Conservation (phyloP, 768 basidiomycete species). For the Pleurotus salmoneostramineus region DNA sequence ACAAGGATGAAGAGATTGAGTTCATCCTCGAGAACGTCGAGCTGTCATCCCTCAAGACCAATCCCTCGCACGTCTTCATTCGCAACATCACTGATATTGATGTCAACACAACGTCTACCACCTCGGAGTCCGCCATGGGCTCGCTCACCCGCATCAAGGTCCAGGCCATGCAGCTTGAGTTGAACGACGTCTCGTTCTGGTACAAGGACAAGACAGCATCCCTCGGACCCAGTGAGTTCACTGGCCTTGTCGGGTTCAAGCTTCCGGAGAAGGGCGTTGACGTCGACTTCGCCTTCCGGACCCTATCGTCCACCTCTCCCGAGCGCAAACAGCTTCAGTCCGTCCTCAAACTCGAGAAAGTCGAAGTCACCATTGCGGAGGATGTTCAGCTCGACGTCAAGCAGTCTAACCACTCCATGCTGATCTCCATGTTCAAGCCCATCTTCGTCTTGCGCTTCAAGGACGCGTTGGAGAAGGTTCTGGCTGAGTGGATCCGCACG, state of each 20-base stretch:
- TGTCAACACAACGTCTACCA: slow-evolving; percentile 30
- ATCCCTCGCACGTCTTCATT: slow-evolving; percentile 32
- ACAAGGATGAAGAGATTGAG: slow-evolving; percentile 62
- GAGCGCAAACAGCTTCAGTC: slow-evolving; percentile 43
- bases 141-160: slow-evolving; percentile 62
- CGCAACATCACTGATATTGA: slow-evolving; percentile 32
- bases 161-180: slow-evolving; percentile 59
- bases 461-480: slow-evolving; percentile 54
- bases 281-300: slow-evolving; percentile 60
- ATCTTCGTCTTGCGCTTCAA: slow-evolving; percentile 53
- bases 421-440: slow-evolving; percentile 61
- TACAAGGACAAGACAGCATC: slow-evolving; percentile 58
- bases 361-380: slow-evolving; percentile 51
- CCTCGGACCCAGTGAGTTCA: slow-evolving; percentile 53
- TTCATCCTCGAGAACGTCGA: slow-evolving; percentile 75
- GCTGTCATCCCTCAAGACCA: slow-evolving; percentile 59
- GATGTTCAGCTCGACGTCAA: slow-evolving; percentile 51
- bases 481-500: slow-evolving; percentile 51
- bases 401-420: slow-evolving; percentile 60
- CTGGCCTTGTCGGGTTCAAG: slow-evolving; percentile 56
- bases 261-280: slow-evolving; percentile 68
- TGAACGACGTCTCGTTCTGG: slow-evolving; percentile 70
- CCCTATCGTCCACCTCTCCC: slow-evolving; percentile 48
- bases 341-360: slow-evolving; percentile 57
- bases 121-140: slow-evolving; percentile 48